A percentile compares a stretch with the other conserved stretches of the same genome.
Conservation (phyloP, 345 rosid species). For the Nasturtium officinale region DNA sequence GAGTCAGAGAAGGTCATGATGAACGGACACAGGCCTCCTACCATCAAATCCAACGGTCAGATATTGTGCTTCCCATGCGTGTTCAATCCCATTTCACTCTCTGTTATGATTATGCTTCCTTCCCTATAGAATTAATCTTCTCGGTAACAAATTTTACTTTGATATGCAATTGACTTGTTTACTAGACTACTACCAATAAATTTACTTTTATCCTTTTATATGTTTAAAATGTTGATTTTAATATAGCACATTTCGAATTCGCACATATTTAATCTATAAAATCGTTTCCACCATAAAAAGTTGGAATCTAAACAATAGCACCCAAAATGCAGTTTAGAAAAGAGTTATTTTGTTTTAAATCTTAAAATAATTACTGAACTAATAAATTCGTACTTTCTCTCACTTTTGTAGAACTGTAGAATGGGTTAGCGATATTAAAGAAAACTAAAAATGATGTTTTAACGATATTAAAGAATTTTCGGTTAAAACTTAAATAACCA, state of each 20-base stretch:
- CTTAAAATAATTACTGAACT: too few species aligned
- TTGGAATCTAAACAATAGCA: neutral
- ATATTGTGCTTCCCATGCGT: constrained; percentile 46
- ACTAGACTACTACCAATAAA: neutral
- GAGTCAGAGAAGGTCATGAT: constrained; percentile 43
- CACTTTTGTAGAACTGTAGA: neutral
- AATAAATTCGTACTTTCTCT: neutral
- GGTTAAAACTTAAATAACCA: neutral
- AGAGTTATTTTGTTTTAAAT: too few species aligned
- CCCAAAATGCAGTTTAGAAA: neutral
- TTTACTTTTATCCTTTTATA: too few species aligned
- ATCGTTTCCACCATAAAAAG: neutral
- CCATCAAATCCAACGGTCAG: constrained; percentile 44
- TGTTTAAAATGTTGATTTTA: too few species aligned
- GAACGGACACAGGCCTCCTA: constrained; percentile 38
- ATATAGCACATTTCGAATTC: neutral
- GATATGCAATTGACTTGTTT: too few species aligned
- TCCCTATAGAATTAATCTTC: neutral
- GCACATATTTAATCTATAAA: too few species aligned
- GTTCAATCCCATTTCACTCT: constrained; percentile 17
- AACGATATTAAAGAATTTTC: too few species aligned
- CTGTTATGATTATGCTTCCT: constrained; percentile 30
- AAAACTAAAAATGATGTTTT: too few species aligned
- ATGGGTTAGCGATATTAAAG: neutral
- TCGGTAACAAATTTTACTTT: neutral